These are phyloP conservation scores for Talaromyces adpressus DNA, from an alignment of 495 filamentous ascomycete species.

Conservation along the genomic window DNA sequence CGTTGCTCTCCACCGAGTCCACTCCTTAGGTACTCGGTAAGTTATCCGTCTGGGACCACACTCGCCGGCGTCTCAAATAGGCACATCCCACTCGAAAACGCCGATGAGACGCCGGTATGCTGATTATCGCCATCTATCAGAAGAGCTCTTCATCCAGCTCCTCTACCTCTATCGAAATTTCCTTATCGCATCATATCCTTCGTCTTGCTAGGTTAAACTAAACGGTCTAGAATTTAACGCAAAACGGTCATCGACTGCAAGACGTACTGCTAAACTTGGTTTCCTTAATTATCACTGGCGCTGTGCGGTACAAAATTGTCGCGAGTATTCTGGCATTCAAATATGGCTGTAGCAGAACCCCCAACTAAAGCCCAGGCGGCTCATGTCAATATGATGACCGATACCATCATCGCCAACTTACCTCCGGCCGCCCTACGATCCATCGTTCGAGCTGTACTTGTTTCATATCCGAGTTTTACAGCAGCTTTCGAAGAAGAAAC, in stretches of 20 bases:
- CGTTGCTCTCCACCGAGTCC: not conserved
- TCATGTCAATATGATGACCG: constrained; percentile 29
- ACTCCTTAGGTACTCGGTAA: not conserved
- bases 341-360: not conserved
- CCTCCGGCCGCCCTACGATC: constrained; percentile 18
- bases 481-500: constrained; percentile 16
- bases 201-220: not conserved
- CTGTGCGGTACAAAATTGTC: not conserved
- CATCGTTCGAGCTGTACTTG: constrained; percentile 17
- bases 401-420: constrained; percentile 23
- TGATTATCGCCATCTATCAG: not conserved
- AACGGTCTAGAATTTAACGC: not conserved
- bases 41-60: not conserved
- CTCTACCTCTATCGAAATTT: not conserved
- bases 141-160: not conserved
- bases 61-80: not conserved
- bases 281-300: too few species aligned
- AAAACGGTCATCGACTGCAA: not conserved
- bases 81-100: not conserved
- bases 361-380: constrained; percentile 13
- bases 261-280: too few species aligned
- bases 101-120: not conserved
- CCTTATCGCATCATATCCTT: not conserved
- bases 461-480: constrained; percentile 11
- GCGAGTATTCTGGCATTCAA: not conserved